Base-by-base conservation (phyloP, 2,329 filamentous ascomycete species). In the Alternaria panax region DNA sequence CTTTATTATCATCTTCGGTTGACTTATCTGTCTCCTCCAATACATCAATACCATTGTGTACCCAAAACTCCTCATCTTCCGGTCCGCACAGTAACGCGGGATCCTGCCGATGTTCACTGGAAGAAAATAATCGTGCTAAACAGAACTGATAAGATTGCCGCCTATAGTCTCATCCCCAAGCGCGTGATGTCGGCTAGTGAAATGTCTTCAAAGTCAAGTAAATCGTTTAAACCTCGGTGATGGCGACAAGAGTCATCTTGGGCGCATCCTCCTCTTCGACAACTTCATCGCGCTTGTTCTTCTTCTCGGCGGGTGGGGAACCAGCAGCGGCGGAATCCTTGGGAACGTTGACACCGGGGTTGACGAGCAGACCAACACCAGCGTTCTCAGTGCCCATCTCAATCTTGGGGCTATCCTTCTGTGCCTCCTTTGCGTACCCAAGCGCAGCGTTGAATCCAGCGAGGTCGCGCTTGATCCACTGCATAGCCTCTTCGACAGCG, bases 361-460 rank as follows among this genome's bases (percentile, higher is more conserved):
- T 78, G 62, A 78, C 68, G 25, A 75, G 60, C 27, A 79, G 74
- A 64, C 75, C 75, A 43, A 79, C 71, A 63, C 82, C 82, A 18
- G 80, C 78, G 56, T 76, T 77, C 57, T 79, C 78, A 25, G 82
- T 82, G 56, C 82, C 82, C 41, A 85, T 76, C 71, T 84, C 77
- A 43, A 84, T 70, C 75, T 82, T 82, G 63, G 82, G 82, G 34
- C 75, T 72, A 66, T 82, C 80, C 68, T 75, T 76, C 71, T 82
- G 73, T 20, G 82, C 82, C 42, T 78, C 79, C 64, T 81, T 78
- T 54, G 83, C 82, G 62, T 77, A 85, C 48, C 65, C 74, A 16
- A 85, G 79, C 1, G 83, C 82, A 14, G 80, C 78, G 62, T 82
- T 78, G 72, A 85, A 84, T 51, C 82, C 80, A 59, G 77, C 67